Conservation (phyloP, 116 monocot genomes). For the Thalassia testudinum region DNA sequence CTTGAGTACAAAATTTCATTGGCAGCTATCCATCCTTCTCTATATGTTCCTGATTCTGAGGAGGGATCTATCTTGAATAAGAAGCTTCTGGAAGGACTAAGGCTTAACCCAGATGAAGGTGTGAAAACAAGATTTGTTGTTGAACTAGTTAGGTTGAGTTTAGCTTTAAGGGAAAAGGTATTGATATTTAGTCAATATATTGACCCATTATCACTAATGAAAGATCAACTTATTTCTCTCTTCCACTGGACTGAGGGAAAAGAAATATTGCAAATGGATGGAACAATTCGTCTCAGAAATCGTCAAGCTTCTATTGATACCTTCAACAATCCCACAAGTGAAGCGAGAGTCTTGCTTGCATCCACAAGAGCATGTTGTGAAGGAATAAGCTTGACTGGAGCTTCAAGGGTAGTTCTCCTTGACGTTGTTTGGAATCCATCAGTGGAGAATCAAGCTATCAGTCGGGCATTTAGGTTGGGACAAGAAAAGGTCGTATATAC, state of each 20-base stretch:
- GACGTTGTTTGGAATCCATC: conserved; percentile 88
- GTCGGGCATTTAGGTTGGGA: conserved; percentile 54
- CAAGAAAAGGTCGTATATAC: conserved; percentile 56
- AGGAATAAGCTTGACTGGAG: conserved; percentile 64
- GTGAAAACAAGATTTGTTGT: conserved; percentile 66
- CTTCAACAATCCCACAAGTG: conserved; percentile 41
- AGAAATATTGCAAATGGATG: conserved; percentile 54
- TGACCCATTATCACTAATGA: conserved; percentile 41
- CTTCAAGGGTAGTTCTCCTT: conserved; percentile 66
- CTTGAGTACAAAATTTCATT: conserved; percentile 30
- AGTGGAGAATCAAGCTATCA: conserved; percentile 65
- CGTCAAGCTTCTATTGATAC: conserved; percentile 38
- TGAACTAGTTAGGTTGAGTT: conserved; percentile 43
- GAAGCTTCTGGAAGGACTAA: conserved; percentile 12
- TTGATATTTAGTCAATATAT: conserved; percentile 61
- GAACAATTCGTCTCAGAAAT: conserved; percentile 18
- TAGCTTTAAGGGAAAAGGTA: conserved; percentile 43
- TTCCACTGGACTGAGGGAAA: conserved; percentile 54
- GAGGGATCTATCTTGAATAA: conserved; percentile 17
- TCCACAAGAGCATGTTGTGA: conserved; percentile 75
- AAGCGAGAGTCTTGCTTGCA: conserved; percentile 56
- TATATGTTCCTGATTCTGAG: conserved; percentile 16
- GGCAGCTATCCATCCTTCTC: conserved; percentile 46
- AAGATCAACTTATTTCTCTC: conserved; percentile 26
- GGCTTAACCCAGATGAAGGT: conserved; percentile 39